phyloP scores from a whole-genome alignment of 1,139 yeast species.

The Blastobotrys raffinosifermentans region DNA sequence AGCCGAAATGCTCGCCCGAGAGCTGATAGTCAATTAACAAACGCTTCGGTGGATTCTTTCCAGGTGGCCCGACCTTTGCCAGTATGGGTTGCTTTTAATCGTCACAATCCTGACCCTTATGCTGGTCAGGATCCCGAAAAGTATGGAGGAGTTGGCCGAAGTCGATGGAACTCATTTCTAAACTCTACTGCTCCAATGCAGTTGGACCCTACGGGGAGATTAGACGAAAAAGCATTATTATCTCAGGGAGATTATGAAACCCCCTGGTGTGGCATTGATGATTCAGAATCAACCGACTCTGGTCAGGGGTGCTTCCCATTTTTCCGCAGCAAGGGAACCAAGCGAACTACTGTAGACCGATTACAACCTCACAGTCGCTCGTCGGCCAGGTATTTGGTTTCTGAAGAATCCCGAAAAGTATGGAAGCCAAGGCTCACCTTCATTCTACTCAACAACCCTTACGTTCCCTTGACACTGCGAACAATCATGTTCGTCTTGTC shows the following conservation, averaged over 20 bases:
- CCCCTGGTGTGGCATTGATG: conserved; percentile 18
- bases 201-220: conserved; percentile 9
- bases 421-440: conserved; percentile 58
- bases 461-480: conserved; percentile 72
- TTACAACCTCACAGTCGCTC: conserved; percentile 17
- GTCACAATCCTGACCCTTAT: neutral
- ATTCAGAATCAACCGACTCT: conserved; percentile 4
- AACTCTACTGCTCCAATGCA: conserved; percentile 15
- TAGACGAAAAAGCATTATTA: conserved; percentile 21
- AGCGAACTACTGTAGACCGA: conserved; percentile 1
- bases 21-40: conserved; percentile 1
- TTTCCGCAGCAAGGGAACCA: neutral
- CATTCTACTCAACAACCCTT: conserved; percentile 66
- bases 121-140: conserved; percentile 4
- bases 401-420: conserved; percentile 38
- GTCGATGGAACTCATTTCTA: conserved; percentile 20
- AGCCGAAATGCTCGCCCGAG: no score
- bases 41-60: neutral
- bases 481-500: conserved; percentile 51
- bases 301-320: neutral
- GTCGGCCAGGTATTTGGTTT: conserved; percentile 23
- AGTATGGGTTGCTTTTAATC: conserved; percentile 17
- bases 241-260: conserved; percentile 18
- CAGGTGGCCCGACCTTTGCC: conserved; percentile 22
- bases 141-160: conserved; percentile 3